Conservation (phyloP, 805 yeast genomes). For the Komagataella pastoris region DNA sequence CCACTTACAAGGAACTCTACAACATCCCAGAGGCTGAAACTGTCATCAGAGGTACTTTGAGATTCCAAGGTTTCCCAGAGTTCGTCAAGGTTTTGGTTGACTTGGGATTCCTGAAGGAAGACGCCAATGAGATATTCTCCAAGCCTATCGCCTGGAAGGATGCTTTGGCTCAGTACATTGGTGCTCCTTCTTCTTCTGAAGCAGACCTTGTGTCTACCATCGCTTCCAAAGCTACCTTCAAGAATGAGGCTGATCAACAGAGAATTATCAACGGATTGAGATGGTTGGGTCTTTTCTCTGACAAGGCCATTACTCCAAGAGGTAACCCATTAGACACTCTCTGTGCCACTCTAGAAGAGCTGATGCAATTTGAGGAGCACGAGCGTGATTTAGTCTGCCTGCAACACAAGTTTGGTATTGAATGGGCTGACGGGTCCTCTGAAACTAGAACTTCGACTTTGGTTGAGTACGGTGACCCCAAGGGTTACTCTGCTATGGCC, state of each 20-base stretch:
- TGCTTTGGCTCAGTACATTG: slow-evolving; percentile 65
- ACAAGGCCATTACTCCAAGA: slow-evolving; percentile 65
- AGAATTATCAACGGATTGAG: slow-evolving; percentile 79
- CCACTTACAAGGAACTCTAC: slow-evolving; percentile 84
- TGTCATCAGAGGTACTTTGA: slow-evolving; percentile 90
- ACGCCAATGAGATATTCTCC: slow-evolving; percentile 44
- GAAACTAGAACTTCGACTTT: slow-evolving; percentile 94
- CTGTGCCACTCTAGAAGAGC: slow-evolving; percentile 90
- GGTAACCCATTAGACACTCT: slow-evolving; percentile 92
- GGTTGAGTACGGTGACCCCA: slow-evolving; percentile 85
- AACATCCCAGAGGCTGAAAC: slow-evolving; percentile 95
- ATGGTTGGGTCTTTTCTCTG: slow-evolving; percentile 91
- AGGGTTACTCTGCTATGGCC: slow-evolving; percentile 97
- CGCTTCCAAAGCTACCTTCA: slow-evolving; percentile 66
- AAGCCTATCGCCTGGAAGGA: slow-evolving; percentile 70
- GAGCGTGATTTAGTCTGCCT: slow-evolving; percentile 92
- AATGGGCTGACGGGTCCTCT: slow-evolving; percentile 84
- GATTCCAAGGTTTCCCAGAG: slow-evolving; percentile 98
- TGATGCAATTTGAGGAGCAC: slow-evolving; percentile 91
- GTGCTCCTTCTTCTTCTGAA: slow-evolving; percentile 58
- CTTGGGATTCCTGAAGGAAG: slow-evolving; percentile 82
- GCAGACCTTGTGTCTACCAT: slow-evolving; percentile 67
- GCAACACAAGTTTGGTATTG: slow-evolving; percentile 97
- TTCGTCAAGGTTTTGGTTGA: slow-evolving; percentile 92
- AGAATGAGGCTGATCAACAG: slow-evolving; percentile 68